Evolutionary conservation across 108 stramenopile species (phyloP).

Genomic region (Cyclotella kingstonii): DNA sequence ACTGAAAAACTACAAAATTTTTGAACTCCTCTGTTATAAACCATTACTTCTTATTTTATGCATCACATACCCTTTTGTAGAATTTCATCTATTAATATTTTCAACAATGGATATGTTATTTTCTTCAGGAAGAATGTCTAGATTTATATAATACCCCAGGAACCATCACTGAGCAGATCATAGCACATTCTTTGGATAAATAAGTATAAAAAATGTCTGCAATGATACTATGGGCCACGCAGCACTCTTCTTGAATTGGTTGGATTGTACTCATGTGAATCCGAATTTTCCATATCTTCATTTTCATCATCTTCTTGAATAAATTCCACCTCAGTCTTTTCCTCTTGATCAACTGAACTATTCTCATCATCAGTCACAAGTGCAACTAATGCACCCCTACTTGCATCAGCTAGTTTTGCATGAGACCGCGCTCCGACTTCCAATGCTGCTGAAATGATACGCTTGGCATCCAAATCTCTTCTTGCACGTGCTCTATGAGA

Average conservation of each 20-base stretch:
- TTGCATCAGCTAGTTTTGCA: conserved; percentile 62
- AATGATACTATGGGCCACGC: not conserved
- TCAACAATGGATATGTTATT: too few species aligned
- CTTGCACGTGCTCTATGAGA: conserved; percentile 71
- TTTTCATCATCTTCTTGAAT: conserved; percentile 2
- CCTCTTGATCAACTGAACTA: conserved; percentile 33
- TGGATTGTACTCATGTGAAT: not conserved
- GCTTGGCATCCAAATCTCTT: conserved; percentile 80
- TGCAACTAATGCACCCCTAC: conserved; percentile 35
- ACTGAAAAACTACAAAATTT: too few species aligned
- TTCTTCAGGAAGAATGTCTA: too few species aligned
- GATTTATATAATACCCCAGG: too few species aligned
- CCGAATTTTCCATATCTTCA: conserved; percentile 14
- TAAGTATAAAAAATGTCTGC: conserved; percentile 4
- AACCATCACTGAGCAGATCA: too few species aligned
- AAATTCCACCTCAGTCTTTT: conserved; percentile 22
- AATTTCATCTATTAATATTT: too few species aligned
- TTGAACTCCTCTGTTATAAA: too few species aligned
- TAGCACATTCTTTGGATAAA: too few species aligned
- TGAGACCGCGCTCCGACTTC: conserved; percentile 81
- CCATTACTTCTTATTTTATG: too few species aligned
- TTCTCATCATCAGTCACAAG: conserved; percentile 41
- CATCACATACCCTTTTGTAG: too few species aligned
- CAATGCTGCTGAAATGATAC: conserved; percentile 72
- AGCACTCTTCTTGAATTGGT: not conserved